Conservation (phyloP, 2,329 filamentous ascomycete species). For the Drechslerella dactyloides region DNA sequence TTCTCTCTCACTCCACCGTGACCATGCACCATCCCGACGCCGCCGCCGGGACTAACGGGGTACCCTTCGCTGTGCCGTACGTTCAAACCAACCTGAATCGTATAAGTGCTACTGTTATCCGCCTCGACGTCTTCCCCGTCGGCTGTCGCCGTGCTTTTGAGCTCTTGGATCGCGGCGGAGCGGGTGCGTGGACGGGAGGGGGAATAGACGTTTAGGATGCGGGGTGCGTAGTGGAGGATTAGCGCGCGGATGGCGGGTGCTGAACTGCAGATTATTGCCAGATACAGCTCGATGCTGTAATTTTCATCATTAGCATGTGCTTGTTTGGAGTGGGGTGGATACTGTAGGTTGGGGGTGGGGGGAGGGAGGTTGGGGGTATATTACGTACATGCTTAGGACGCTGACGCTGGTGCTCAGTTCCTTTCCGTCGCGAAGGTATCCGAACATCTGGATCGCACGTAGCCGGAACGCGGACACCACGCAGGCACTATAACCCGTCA, state of each 20-base stretch:
- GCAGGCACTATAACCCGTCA: conserved; percentile 25
- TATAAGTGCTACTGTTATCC: conserved; percentile 30
- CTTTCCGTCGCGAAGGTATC: conserved; percentile 36
- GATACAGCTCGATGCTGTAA: conserved; percentile 36
- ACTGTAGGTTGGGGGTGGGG: not conserved
- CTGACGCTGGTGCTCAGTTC: conserved; percentile 26
- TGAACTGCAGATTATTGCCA: conserved; percentile 43
- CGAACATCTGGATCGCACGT: conserved; percentile 30
- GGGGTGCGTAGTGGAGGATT: conserved; percentile 36
- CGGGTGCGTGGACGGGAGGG: conserved; percentile 9
- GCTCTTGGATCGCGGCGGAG: not conserved
- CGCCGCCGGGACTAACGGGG: conserved; percentile 17
- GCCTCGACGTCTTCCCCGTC: conserved; percentile 6
- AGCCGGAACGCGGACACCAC: conserved; percentile 43
- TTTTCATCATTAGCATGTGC: not conserved
- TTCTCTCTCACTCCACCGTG: conserved; percentile 3
- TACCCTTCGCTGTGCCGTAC: conserved; percentile 6
- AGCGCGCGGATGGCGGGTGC: conserved; percentile 43
- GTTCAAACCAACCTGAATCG: conserved; percentile 31
- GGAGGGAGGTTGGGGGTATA: not conserved
- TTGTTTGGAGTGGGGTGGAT: too few relatives aligned
- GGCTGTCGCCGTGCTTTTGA: conserved; percentile 1
- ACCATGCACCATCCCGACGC: conserved; percentile 14
- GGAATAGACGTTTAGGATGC: conserved; percentile 37
- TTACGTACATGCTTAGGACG: conserved; percentile 36